A percentile compares a stretch with the other conserved stretches of the same genome.
Evolutionary conservation across 768 basidiomycete genomes (phyloP).

Genomic region (Mycena alexandri): DNA sequence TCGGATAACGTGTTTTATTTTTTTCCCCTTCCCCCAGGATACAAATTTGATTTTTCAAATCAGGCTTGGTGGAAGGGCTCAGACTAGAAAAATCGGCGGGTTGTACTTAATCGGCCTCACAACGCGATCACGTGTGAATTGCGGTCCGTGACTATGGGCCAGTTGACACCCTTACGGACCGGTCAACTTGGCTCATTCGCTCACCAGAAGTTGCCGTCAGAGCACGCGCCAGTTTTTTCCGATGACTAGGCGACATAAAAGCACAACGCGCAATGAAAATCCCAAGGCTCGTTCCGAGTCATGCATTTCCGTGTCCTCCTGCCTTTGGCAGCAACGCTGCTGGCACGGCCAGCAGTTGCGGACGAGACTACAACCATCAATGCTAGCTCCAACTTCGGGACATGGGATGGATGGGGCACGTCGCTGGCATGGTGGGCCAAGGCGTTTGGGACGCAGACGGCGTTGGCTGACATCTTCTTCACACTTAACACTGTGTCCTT

Average conservation of each 20-base stretch:
- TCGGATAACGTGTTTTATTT: no score
- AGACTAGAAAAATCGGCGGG: no score
- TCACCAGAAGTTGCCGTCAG: constrained; percentile 5
- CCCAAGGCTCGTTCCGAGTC: background rate
- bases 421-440: constrained; percentile 40
- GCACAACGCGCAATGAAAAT: constrained; percentile 1
- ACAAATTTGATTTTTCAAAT: no score
- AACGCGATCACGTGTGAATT: no score
- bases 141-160: no score
- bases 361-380: constrained; percentile 33
- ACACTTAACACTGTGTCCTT: constrained; percentile 30
- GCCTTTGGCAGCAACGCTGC: constrained; percentile 17
- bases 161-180: no score
- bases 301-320: constrained; percentile 20
- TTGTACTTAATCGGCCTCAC: no score
- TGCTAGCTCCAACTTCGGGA: constrained; percentile 31
- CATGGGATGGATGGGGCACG: constrained; percentile 39
- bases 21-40: no score
- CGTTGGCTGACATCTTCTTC: constrained; percentile 38
- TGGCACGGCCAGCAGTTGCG: constrained; percentile 23
- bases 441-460: constrained; percentile 32
- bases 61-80: no score
- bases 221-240: constrained; percentile 29
- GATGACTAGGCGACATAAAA: constrained; percentile 28
- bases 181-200: background rate